Conservation (phyloP, 1,284 basidiomycete species). For the Kalmanozyma brasiliensis region DNA sequence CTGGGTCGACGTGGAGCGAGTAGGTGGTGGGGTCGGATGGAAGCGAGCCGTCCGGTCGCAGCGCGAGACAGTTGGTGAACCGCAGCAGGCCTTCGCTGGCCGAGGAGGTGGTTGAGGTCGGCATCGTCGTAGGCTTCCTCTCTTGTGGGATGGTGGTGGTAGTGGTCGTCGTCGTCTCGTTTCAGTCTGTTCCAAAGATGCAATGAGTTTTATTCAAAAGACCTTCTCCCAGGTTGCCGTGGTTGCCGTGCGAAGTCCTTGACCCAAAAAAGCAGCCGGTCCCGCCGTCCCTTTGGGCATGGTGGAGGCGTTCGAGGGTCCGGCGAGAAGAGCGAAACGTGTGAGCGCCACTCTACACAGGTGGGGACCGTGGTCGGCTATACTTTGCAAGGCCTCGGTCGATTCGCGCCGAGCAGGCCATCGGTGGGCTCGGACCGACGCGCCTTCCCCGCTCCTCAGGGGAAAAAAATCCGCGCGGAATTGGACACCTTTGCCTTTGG, state of each 20-base stretch:
- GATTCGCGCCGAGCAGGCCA: conserved; percentile 3
- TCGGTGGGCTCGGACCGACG: conserved; percentile 35
- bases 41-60: conserved; percentile 27
- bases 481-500: conserved; percentile 5
- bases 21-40: conserved; percentile 19
- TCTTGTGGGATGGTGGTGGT: background rate
- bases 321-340: too few relatives aligned
- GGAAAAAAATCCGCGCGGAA: conserved; percentile 4
- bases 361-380: too few relatives aligned
- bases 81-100: conserved; percentile 8
- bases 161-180: conserved; percentile 3
- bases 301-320: too few relatives aligned
- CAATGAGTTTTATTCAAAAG: conserved; percentile 13
- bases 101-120: conserved; percentile 4
- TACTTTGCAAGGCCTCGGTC: too few relatives aligned
- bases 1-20: conserved; percentile 32
- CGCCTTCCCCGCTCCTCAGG: background rate
- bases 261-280: too few relatives aligned
- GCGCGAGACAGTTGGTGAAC: conserved; percentile 43
- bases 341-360: too few relatives aligned
- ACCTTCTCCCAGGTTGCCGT: too few relatives aligned
- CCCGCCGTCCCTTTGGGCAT: too few relatives aligned
- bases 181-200: background rate
- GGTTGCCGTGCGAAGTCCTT: too few relatives aligned
- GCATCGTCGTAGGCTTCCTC: background rate